phyloP scores from a whole-genome alignment of 768 basidiomycete genomes.

The Sutorius australiensis region DNA sequence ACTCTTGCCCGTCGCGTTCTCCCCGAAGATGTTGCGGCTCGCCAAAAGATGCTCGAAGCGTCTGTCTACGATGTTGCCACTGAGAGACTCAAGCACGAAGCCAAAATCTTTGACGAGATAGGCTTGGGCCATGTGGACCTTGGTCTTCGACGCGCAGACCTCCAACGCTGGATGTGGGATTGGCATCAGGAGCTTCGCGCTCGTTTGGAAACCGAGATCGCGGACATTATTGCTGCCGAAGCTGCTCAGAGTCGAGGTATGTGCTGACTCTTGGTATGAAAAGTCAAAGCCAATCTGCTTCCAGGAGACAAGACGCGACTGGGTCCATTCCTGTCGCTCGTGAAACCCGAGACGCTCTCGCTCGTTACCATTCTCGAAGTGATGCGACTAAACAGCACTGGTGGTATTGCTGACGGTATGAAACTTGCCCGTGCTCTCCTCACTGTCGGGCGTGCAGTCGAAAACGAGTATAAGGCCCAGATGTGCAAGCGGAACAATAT shows the following conservation, averaged over 20 bases:
- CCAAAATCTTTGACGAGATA: constrained; percentile 52
- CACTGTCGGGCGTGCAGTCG: constrained; percentile 76
- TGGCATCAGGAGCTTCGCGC: constrained; percentile 68
- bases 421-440: constrained; percentile 84
- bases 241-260: constrained; percentile 20
- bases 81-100: constrained; percentile 62
- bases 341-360: constrained; percentile 76
- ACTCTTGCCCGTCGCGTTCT: constrained; percentile 59
- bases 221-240: constrained; percentile 41
- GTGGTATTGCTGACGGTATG: constrained; percentile 81
- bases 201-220: constrained; percentile 50
- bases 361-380: constrained; percentile 86
- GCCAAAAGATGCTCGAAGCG: constrained; percentile 80
- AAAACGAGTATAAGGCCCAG: constrained; percentile 86
- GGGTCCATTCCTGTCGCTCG: constrained; percentile 69
- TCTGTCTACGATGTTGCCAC: constrained; percentile 83
- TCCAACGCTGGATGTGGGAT: constrained; percentile 81
- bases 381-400: constrained; percentile 74
- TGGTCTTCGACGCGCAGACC: constrained; percentile 43
- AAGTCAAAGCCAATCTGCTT: neutral
- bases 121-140: constrained; percentile 48
- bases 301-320: constrained; percentile 32
- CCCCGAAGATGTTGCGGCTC: constrained; percentile 61
- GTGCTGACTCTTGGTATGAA: neutral
- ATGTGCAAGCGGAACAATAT: constrained; percentile 68